phyloP scores from a whole-genome alignment of 2,329 filamentous ascomycete genomes.

The Bipolaris sorokiniana region DNA sequence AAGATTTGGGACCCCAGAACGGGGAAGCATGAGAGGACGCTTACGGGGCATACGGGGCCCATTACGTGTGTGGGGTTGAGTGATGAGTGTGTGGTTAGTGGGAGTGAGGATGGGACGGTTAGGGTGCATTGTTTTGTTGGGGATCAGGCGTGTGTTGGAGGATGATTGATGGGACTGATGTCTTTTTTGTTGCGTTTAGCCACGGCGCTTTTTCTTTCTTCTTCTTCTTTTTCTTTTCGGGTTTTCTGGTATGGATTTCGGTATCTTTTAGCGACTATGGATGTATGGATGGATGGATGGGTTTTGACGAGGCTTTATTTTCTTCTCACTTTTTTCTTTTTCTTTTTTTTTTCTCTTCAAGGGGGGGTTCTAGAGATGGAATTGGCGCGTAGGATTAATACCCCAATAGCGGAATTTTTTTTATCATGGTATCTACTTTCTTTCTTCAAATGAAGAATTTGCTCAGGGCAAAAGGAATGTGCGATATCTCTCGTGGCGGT shows the following conservation, averaged over 20 bases:
- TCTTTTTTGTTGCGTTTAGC: background rate
- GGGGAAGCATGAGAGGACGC: slow-evolving; percentile 89
- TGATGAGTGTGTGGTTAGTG: slow-evolving; percentile 86
- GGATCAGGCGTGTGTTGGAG: background rate
- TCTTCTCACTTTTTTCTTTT: background rate
- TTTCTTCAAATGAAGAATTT: background rate
- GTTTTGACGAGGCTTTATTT: background rate
- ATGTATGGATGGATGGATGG: background rate
- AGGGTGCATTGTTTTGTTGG: slow-evolving; percentile 61
- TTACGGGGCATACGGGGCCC: slow-evolving; percentile 86
- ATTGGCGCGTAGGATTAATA: background rate
- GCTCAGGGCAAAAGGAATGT: too few relatives aligned
- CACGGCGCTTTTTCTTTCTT: background rate
- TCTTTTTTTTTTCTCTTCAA: background rate
- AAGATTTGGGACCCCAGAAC: slow-evolving; percentile 95
- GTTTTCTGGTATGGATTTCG: background rate
- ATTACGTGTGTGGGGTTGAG: slow-evolving; percentile 93
- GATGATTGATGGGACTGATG: too few relatives aligned
- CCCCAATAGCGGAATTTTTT: slow-evolving; percentile 1
- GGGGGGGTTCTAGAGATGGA: background rate
- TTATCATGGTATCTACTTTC: background rate
- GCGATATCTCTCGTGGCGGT: too few relatives aligned
- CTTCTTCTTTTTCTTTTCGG: background rate
- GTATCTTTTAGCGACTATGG: too few relatives aligned
- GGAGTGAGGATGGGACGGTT: slow-evolving; percentile 92